These are phyloP conservation scores for Boletus sp. DNA, from an alignment of 768 basidiomycete species.

Conservation along the genomic window DNA sequence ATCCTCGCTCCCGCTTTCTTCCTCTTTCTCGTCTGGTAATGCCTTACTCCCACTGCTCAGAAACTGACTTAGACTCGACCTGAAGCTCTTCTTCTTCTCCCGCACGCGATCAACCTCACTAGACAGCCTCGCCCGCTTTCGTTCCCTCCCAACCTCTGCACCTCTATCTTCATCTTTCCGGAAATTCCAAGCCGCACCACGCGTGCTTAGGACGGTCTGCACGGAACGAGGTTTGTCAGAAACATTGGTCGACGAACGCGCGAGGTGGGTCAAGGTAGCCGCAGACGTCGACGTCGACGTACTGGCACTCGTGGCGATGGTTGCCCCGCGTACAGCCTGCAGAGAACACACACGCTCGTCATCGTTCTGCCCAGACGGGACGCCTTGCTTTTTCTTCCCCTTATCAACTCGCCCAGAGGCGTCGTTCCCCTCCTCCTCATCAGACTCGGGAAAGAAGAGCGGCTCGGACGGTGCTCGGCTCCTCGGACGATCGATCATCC, in stretches of 20 bases:
- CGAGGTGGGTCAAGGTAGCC: neutral
- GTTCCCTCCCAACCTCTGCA: constrained; percentile 21
- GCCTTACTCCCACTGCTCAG: constrained; percentile 45
- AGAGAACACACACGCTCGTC: neutral
- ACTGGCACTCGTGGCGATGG: neutral
- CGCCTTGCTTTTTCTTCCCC: neutral
- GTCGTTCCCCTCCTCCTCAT: constrained; percentile 6
- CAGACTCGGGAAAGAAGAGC: constrained; percentile 28
- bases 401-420: neutral
- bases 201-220: constrained; percentile 52
- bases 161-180: constrained; percentile 14
- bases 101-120: constrained; percentile 5
- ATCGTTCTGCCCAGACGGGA: neutral
- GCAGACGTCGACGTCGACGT: neutral
- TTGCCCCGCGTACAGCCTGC: neutral
- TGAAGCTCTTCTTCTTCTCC: constrained; percentile 37
- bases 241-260: neutral
- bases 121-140: constrained; percentile 38
- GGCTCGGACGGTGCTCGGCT: constrained; percentile 19
- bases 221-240: constrained; percentile 22
- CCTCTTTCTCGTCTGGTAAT: constrained; percentile 15
- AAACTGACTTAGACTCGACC: constrained; percentile 51
- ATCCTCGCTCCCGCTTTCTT: constrained; percentile 12
- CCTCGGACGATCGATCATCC: constrained; percentile 6
- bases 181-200: constrained; percentile 49